Evolutionary conservation across 169 alveolate species (phyloP).

Genomic region (Cryptosporidium sp.): DNA sequence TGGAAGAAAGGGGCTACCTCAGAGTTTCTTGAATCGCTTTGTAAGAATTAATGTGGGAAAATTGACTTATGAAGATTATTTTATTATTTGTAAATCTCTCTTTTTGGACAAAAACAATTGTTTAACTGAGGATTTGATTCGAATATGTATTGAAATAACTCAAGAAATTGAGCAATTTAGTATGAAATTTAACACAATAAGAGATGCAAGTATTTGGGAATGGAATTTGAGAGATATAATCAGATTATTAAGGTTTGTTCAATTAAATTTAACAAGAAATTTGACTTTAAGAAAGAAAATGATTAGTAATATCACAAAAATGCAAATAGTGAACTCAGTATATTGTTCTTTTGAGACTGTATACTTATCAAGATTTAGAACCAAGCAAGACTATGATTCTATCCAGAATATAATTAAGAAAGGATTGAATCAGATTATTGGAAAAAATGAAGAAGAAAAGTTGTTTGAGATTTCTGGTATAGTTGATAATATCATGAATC

Average conservation of each 20-base stretch:
- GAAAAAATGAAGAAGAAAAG: not conserved
- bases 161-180: conserved; percentile 75
- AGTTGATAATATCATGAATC: not conserved
- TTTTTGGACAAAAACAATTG: conserved; percentile 43
- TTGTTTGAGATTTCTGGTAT: not conserved
- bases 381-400: not conserved
- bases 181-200: conserved; percentile 29
- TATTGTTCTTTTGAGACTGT: conserved; percentile 34
- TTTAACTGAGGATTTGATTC: not conserved
- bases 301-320: not conserved
- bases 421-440: not conserved
- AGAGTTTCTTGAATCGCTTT: conserved; percentile 98
- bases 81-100: conserved; percentile 84
- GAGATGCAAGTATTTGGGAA: conserved; percentile 83
- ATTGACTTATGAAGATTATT: conserved; percentile 86
- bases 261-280: conserved; percentile 24
- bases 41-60: conserved; percentile 92
- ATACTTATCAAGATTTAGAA: conserved; percentile 40
- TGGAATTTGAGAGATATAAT: conserved; percentile 85
- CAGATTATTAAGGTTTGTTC: conserved; percentile 44
- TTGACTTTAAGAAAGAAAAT: not conserved
- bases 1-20: conserved; percentile 98
- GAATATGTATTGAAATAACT: conserved; percentile 51
- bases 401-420: not conserved
- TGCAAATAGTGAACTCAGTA: not conserved